Base-by-base conservation (phyloP, 768 basidiomycete species). In the Rhizopogon salebrosus region DNA sequence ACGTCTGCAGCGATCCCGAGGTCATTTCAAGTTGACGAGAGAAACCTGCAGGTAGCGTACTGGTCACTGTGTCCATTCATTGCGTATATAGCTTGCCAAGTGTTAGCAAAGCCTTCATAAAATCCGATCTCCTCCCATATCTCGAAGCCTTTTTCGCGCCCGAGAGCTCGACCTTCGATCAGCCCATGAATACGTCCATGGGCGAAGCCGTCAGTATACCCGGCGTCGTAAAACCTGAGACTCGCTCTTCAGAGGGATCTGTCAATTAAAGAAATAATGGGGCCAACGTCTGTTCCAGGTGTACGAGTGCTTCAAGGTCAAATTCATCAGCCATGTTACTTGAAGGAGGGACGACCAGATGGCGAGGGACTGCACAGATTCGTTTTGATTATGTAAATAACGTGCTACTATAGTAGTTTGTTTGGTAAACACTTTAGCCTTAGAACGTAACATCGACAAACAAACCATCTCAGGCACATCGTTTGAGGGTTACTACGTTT, bases 121-220 rank as follows among this genome's bases (percentile, higher is more conserved):
- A 86, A 98, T 2, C 91, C 94, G 11, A 99, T 79, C 67, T 99
- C 95, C 67, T 98, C 95, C 93, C 94, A 98, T 70, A 97, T 84
- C 69, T 95, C 94, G 67, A 85, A 98, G 0, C 89, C 91, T 60
- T 95, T 94, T 60, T 92, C 87, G 51, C 85, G 78, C 2, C 94
- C 95, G 16, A 98, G 77, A 0, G 88, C 87, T 13, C 93, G 78
- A 8, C 95, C 95, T 67, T 99, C 93, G 55, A 93, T 92, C 23
- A 90, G 69, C 2, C 95, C 94, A 60, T 95, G 94, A 6, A 94
- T 81, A 37, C 84, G 79, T 1, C 95, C 95, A 66, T 98, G 95
- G 0, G 76, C 83, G 63, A 79, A 81, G 2, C 95, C 95, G 51
- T 87, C 84, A 54, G 76, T 60, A 64, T 88, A 88, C 8, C 95